phyloP scores from a whole-genome alignment of 176 grass and related monocot genomes.

The Phragmites australis region DNA sequence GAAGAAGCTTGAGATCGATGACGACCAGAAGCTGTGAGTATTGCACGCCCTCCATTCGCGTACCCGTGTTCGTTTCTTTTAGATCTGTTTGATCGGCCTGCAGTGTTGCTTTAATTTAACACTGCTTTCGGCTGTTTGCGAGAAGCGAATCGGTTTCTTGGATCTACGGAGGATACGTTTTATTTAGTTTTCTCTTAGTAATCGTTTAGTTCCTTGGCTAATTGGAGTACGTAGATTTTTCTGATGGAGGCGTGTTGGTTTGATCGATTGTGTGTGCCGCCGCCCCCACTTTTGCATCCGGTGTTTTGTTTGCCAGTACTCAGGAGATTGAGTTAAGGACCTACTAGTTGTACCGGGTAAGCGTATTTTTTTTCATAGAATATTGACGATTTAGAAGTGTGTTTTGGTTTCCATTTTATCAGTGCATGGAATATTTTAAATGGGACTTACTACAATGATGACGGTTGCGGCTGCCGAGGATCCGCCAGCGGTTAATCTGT shows the following conservation, averaged over 20 bases:
- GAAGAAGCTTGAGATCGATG: constrained; percentile 95
- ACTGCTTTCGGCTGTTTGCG: not conserved
- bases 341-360: too few relatives aligned
- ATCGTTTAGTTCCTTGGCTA: not conserved
- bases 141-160: not conserved
- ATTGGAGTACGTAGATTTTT: not conserved
- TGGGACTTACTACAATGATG: not conserved
- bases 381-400: not conserved
- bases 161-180: not conserved
- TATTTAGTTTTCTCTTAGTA: not conserved
- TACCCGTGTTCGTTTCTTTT: not conserved
- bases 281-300: not conserved
- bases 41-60: not conserved
- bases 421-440: not conserved
- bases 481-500: not conserved
- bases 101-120: not conserved
- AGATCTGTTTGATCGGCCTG: not conserved
- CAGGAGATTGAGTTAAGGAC: too few relatives aligned
- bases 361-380: not conserved
- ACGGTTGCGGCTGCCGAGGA: not conserved
- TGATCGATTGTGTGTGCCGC: not conserved
- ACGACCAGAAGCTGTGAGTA: constrained; percentile 97
- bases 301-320: too few relatives aligned
- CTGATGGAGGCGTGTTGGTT: not conserved
- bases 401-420: not conserved